Percentiles rank a stretch among this genome's conserved stretches.
phyloP scores from a whole-genome alignment of 441 rosid species.

The Brassica balearica region DNA sequence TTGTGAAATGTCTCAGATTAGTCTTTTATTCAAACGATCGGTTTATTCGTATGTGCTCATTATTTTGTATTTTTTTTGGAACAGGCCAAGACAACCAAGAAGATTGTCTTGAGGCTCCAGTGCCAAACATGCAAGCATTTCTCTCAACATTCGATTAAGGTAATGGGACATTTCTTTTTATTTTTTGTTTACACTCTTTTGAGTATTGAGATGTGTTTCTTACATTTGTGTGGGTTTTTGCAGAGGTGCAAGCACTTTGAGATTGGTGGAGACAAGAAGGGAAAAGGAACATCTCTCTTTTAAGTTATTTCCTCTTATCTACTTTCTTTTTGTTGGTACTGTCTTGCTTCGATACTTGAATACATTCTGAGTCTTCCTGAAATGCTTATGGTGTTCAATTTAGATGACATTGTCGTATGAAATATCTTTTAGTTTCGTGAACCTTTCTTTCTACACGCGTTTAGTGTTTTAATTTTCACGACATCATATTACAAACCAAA shows the following conservation, averaged over 20 bases:
- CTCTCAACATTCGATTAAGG: constrained; percentile 67
- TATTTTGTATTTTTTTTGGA: not conserved
- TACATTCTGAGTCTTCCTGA: constrained; percentile 11
- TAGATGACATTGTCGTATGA: not conserved
- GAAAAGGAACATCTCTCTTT: constrained; percentile 73
- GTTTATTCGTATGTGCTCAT: not conserved
- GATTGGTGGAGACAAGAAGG: constrained; percentile 79
- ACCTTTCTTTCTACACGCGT: not conserved
- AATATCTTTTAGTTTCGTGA: not conserved
- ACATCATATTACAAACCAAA: too few relatives aligned
- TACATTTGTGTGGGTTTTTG: not conserved
- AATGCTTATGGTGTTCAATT: not conserved
- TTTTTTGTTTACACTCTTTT: not conserved
- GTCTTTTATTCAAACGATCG: too few relatives aligned
- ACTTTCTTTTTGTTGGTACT: not conserved
- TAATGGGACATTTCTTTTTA: not conserved
- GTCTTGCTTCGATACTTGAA: not conserved
- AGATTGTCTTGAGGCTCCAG: constrained; percentile 73
- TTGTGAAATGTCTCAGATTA: not conserved
- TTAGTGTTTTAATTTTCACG: not conserved
- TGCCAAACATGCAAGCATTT: constrained; percentile 75
- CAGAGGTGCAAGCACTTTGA: constrained; percentile 82
- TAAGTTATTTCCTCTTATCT: constrained; percentile 36
- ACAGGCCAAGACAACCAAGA: constrained; percentile 75
- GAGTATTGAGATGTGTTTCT: not conserved